Evolutionary conservation across 345 rosid genomes (phyloP).

Genomic region (Gossypium rotundifolium): DNA sequence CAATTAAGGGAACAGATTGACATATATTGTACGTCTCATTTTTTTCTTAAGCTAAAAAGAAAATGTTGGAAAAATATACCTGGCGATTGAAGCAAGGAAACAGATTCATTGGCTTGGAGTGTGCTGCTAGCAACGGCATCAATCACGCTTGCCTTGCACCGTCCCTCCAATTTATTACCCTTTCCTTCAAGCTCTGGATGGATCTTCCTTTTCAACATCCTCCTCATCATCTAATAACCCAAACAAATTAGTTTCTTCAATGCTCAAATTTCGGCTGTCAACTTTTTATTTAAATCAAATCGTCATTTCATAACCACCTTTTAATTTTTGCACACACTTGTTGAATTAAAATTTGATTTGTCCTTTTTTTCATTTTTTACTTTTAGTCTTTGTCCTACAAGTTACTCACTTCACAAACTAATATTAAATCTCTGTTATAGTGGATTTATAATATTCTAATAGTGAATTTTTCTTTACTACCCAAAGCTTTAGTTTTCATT

Average conservation of each 20-base stretch:
- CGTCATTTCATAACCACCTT: not conserved
- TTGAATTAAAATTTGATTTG: not conserved
- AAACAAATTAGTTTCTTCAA: not conserved
- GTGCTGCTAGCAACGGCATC: slow-evolving; percentile 18
- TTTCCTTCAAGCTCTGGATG: slow-evolving; percentile 70
- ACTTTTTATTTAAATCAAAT: not conserved
- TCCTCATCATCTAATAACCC: slow-evolving; percentile 58
- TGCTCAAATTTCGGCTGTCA: not conserved
- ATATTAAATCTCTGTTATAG: not conserved
- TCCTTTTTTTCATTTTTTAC: not conserved
- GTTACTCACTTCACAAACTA: not conserved
- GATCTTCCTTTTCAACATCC: slow-evolving; percentile 81
- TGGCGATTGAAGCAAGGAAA: slow-evolving; percentile 40
- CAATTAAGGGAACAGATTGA: too few relatives aligned
- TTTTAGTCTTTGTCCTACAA: not conserved
- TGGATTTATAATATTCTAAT: not conserved
- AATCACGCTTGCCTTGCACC: slow-evolving; percentile 21
- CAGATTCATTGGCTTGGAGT: slow-evolving; percentile 32
- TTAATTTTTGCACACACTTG: not conserved
- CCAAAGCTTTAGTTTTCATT: not conserved
- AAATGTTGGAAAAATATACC: slow-evolving; percentile 22
- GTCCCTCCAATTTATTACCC: slow-evolving; percentile 21
- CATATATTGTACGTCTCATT: too few relatives aligned
- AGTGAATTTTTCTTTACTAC: not conserved
- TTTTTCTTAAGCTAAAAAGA: too few relatives aligned